Base-by-base conservation (phyloP, 148 eudicot species). In the Arctostaphylos glauca region DNA sequence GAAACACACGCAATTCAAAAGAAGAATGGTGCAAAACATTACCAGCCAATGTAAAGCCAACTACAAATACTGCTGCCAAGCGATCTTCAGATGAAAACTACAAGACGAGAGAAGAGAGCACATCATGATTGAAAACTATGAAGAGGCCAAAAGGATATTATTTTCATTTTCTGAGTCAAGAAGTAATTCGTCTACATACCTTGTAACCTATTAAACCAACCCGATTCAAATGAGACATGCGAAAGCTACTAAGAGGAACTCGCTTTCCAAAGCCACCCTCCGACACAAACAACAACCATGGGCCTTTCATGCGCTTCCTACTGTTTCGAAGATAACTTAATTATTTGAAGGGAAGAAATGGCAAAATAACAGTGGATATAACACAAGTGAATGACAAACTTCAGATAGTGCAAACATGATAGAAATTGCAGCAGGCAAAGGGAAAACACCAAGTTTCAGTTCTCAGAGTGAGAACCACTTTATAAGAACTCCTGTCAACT, bases 241-340 rank as follows among this genome's bases (percentile, higher is more conserved):
- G 97, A 86, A 96, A 96, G 74, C 92, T 90, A 87, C 94, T 92
- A 55, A 96, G 87, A 78, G 99, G 95, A 82, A 96, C 99, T 78
- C 98, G 94, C 90, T 96, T 96, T 19, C 99, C 99, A 70, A 81
- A 84, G 41, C 99, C 99, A 83, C 84, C 94, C 85, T 96, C 99
- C 16, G 99, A 93, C 83, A 96, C 88, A 87, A 96, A 96, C 74
- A 96, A 89, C 88, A 96, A 85, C 99, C 97, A 94, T 41, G 99
- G 99, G 23, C 97, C 96, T 75, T 82, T 78, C 5, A 54, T 52
- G 41, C 89, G 85, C 86, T 88, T 95, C 41, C 80, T 84, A 87
- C 94, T 92, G 89, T 76, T 74, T 54, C 58, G 52, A 80, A 83
- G 54, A 23, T 74, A 15, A 77, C 72, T 19, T 74, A 76, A 71